phyloP scores from a whole-genome alignment of 2,329 filamentous ascomycete species.

The Aureobasidium sp. region DNA sequence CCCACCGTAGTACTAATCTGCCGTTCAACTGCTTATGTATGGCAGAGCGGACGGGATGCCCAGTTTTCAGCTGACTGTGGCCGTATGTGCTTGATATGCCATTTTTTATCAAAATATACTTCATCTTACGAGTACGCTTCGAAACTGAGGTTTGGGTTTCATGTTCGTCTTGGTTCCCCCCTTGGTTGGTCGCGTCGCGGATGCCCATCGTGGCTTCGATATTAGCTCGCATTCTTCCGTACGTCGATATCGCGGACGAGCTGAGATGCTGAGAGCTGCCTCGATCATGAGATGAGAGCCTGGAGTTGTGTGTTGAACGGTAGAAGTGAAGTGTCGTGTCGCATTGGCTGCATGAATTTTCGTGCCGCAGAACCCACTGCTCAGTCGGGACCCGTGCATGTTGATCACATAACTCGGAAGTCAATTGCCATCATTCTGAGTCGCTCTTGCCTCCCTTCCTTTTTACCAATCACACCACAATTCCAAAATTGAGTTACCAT shows the following conservation, averaged over 20 bases:
- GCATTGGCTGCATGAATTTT: not conserved
- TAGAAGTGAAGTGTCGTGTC: not conserved
- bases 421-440: not conserved
- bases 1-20: too few relatives aligned
- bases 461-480: not conserved
- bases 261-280: too few relatives aligned
- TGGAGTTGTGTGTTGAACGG: not conserved
- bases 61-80: not conserved
- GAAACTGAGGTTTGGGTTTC: too few relatives aligned
- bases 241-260: too few relatives aligned
- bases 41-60: too few relatives aligned
- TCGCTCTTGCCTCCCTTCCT: not conserved
- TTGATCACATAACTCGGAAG: not conserved
- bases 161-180: too few relatives aligned
- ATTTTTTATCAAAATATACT: not conserved
- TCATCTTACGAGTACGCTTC: too few relatives aligned
- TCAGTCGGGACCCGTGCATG: not conserved
- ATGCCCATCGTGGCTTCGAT: too few relatives aligned
- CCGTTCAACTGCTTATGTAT: too few relatives aligned
- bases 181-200: too few relatives aligned
- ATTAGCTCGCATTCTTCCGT: too few relatives aligned
- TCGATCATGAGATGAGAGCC: not conserved
- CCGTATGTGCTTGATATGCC: not conserved
- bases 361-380: not conserved
- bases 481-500: too few relatives aligned